Conservation (phyloP, 352 stramenopile genomes). For the Globisporangium ultimum region DNA sequence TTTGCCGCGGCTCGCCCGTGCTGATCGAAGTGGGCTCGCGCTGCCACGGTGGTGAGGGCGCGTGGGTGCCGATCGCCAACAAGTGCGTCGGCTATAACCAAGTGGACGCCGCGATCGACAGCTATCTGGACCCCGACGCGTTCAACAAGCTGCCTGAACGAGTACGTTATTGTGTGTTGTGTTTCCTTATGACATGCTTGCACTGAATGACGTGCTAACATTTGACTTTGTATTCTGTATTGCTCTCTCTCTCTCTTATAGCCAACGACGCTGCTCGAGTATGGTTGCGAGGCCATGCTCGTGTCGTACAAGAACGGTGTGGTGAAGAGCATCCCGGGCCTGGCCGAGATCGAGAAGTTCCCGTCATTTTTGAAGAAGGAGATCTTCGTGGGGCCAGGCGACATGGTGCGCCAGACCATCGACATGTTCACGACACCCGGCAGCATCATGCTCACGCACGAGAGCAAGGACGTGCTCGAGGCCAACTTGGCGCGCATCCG, state of each 20-base stretch:
- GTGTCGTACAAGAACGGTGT: constrained; percentile 91
- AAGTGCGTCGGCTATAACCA: constrained; percentile 94
- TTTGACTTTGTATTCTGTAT: constrained; percentile 1
- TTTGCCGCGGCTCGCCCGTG: constrained; percentile 82
- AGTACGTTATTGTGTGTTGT: constrained; percentile 20
- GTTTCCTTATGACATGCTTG: neutral
- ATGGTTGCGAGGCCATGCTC: constrained; percentile 92
- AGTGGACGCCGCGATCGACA: constrained; percentile 88
- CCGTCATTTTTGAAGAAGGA: constrained; percentile 92
- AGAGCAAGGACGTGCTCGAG: constrained; percentile 81
- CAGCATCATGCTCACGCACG: constrained; percentile 93
- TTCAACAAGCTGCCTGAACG: constrained; percentile 62
- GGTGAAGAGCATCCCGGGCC: constrained; percentile 87
- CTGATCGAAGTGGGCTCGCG: constrained; percentile 95
- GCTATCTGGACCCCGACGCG: constrained; percentile 52
- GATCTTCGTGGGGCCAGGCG: constrained; percentile 82
- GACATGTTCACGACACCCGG: constrained; percentile 95
- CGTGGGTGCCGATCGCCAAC: constrained; percentile 90
- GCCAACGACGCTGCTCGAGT: constrained; percentile 69
- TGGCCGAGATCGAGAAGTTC: constrained; percentile 89
- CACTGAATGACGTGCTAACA: neutral
- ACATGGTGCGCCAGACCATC: constrained; percentile 87
- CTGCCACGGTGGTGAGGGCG: constrained; percentile 95
- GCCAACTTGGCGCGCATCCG: constrained; percentile 89
- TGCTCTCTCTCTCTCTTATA: constrained; percentile 8